Evolutionary conservation across 148 eudicot species (phyloP), one percentile per base, ranked within the genome.

Genomic region (Heliosperma pusillum): DNA sequence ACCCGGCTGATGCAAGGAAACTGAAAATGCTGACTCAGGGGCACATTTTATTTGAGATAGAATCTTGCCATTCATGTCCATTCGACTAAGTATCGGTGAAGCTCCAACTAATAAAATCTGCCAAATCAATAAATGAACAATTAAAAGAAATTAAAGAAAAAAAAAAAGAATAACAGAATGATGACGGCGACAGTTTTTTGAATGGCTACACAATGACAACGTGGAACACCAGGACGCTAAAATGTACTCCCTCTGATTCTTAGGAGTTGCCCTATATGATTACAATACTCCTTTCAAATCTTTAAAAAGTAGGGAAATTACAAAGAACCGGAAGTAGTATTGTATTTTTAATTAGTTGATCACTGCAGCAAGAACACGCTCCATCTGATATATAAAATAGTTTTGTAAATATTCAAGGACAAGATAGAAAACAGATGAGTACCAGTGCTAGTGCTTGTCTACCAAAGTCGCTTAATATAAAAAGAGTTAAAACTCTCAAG

Each of bases 71-170:
- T 85, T 86, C 89, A 92, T 89, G 84, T 92, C 92, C 80, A 80
- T 85, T 69, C 99, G 92, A 76, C 83, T 89, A 63, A 95, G 91
- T 47, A 85, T 53, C 50, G 99, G 92, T 77, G 90, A 87, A 66
- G 97, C 88, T 81, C 99, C 99, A 83, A 95, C 99, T 65, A 94
- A 86, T 82, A 92, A 69, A 79, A 95, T 86, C 98, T 95, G 93
- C 70, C 52, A 75, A 57, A 60, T 57, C 22, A 30, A 50, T 16
- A 70, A 29, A 30, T 36, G 2, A 61, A 74, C n/a, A 66, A 76
- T 27, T 22, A 66, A 19, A 36, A 13, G 42, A 2, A 74, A 25
- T 1, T 40, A 24, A 68, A 24, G 30, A 55, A 30, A 40, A 20
- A 66, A 63, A 40, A 9, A 10, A 64, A 64, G 12, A 57, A 67